Evolutionary conservation across 441 rosid species (phyloP).

Genomic region (Erodium moschatum): DNA sequence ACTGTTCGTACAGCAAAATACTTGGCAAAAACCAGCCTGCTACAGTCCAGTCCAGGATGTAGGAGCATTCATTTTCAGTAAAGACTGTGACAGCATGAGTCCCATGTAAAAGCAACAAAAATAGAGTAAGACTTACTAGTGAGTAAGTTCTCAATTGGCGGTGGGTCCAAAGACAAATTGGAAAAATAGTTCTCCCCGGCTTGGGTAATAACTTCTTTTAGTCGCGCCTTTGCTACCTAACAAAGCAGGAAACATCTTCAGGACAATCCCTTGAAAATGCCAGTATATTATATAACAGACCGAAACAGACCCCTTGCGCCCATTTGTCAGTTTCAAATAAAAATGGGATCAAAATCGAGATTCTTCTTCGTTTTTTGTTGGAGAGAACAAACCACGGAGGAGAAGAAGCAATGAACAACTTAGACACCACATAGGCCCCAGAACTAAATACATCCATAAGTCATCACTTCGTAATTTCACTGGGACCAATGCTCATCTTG

Average conservation of each 20-base stretch:
- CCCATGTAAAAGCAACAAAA: not conserved
- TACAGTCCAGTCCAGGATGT: not conserved
- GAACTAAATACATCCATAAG: not conserved
- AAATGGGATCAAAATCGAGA: not conserved
- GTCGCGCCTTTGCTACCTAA: constrained; percentile 72
- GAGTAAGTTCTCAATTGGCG: constrained; percentile 46
- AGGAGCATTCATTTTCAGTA: not conserved
- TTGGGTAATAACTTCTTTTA: constrained; percentile 59
- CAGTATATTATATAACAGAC: not conserved
- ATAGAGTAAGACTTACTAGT: constrained; percentile 40
- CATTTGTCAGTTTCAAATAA: constrained; percentile 7
- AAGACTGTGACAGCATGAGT: not conserved
- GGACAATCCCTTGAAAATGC: constrained; percentile 4
- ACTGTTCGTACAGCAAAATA: not conserved
- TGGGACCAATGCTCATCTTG: not conserved
- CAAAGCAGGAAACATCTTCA: constrained; percentile 21
- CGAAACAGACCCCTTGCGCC: not conserved
- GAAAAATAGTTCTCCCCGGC: constrained; percentile 62
- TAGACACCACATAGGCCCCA: not conserved
- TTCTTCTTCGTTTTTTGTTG: not conserved
- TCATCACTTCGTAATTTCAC: not conserved
- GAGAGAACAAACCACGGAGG: not conserved
- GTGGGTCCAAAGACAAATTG: constrained; percentile 48
- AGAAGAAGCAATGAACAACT: not conserved
- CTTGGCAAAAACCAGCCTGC: not conserved